Evolutionary conservation across 1,284 basidiomycete species (phyloP).

Genomic region (Irpex sp.): DNA sequence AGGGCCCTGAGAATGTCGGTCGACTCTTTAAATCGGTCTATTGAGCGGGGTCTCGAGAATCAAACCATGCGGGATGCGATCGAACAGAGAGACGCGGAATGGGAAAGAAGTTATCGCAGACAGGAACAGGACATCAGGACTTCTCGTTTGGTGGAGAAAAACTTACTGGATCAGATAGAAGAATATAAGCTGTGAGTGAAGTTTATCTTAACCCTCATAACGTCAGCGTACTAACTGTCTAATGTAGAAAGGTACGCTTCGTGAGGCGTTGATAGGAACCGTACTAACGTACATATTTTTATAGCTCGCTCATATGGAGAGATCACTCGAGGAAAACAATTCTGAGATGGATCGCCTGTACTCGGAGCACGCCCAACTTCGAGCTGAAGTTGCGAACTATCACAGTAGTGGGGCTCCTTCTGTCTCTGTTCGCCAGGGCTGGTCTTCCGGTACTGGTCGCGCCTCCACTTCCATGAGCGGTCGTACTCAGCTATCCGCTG

Average conservation of each 20-base stretch:
- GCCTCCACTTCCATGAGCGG: conserved; percentile 10
- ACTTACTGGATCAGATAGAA: conserved; percentile 26
- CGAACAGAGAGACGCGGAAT: conserved; percentile 22
- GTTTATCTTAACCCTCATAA: background rate
- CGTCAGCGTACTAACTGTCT: background rate
- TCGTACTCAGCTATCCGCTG: background rate
- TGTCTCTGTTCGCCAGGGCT: background rate
- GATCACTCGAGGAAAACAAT: conserved; percentile 3
- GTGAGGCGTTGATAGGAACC: background rate
- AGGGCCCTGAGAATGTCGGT: conserved; percentile 11
- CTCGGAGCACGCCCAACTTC: conserved; percentile 16
- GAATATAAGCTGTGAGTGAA: conserved; percentile 26
- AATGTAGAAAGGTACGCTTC: conserved; percentile 12
- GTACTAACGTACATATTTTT: background rate
- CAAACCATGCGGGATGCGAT: conserved; percentile 12
- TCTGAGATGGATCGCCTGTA: conserved; percentile 8
- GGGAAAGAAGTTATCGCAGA: conserved; percentile 27
- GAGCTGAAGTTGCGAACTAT: conserved; percentile 18
- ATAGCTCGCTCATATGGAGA: conserved; percentile 7
- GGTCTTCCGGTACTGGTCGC: background rate
- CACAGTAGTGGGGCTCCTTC: conserved; percentile 5
- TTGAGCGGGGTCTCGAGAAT: conserved; percentile 11
- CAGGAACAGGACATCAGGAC: conserved; percentile 32
- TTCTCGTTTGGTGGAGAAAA: conserved; percentile 32
- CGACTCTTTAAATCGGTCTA: conserved; percentile 19